Percentiles rank a stretch among this genome's conserved stretches.
Conservation (phyloP, 2,329 filamentous ascomycete genomes). For the Graphilbum fragrans region DNA sequence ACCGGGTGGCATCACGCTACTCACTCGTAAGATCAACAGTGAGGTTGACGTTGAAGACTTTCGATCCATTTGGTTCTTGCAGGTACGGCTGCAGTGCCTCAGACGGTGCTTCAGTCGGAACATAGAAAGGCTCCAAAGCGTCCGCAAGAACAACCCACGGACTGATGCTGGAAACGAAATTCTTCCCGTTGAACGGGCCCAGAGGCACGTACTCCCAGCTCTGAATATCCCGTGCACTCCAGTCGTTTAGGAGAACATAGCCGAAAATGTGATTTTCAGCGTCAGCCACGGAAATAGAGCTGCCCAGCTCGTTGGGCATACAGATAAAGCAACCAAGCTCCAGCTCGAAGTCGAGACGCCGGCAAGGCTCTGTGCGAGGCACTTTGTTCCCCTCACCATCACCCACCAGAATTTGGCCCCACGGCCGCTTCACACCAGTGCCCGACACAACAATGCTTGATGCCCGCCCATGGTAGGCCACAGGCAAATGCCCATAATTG, state of each 20-base stretch:
- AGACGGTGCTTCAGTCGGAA: conserved; percentile 19
- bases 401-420: conserved; percentile 55
- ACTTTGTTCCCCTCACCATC: conserved; percentile 24
- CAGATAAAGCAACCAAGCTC: conserved; percentile 69
- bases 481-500: conserved; percentile 71
- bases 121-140: conserved; percentile 50
- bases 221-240: conserved; percentile 75
- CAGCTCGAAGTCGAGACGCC: conserved; percentile 65
- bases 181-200: conserved; percentile 75
- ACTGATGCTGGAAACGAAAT: conserved; percentile 67
- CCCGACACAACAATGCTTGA: conserved; percentile 66
- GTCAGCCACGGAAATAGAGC: conserved; percentile 46
- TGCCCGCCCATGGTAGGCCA: conserved; percentile 70
- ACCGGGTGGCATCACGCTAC: not conserved
- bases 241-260: conserved; percentile 75
- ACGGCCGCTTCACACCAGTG: conserved; percentile 59
- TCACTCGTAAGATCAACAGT: conserved; percentile 5
- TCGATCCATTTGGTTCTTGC: conserved; percentile 43
- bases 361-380: conserved; percentile 51
- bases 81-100: conserved; percentile 31
- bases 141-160: conserved; percentile 71
- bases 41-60: conserved; percentile 18
- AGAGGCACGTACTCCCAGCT: conserved; percentile 75
- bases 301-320: conserved; percentile 50
- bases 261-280: conserved; percentile 67